Conservation (phyloP, 495 filamentous ascomycete species). For the Talaromyces wortmannii region DNA sequence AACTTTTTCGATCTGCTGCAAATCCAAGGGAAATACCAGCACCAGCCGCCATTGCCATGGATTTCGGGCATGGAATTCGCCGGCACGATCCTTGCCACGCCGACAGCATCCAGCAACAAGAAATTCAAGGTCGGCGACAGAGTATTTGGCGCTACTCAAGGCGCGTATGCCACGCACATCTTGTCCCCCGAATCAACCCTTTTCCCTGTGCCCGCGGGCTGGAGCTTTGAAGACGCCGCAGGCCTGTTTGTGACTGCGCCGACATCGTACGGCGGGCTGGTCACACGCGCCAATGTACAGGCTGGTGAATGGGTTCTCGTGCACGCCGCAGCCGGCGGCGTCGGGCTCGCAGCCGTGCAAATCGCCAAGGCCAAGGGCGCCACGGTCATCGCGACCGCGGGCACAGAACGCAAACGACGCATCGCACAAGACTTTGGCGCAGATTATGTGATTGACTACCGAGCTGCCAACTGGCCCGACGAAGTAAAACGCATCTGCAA, state of each 20-base stretch:
- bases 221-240: constrained; percentile 78
- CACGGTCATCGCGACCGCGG: constrained; percentile 83
- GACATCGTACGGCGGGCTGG: constrained; percentile 81
- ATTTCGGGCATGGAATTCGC: constrained; percentile 81
- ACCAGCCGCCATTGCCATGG: constrained; percentile 75
- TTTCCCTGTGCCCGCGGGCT: constrained; percentile 68
- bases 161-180: constrained; percentile 75
- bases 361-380: constrained; percentile 88
- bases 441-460: constrained; percentile 76
- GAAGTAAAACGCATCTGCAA: constrained; percentile 62
- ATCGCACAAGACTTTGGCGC: constrained; percentile 77
- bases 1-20: constrained; percentile 97
- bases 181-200: constrained; percentile 59
- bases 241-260: constrained; percentile 89
- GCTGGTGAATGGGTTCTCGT: constrained; percentile 81
- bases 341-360: constrained; percentile 87
- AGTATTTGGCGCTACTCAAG: constrained; percentile 84
- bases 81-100: constrained; percentile 63
- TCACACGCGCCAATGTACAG: constrained; percentile 68
- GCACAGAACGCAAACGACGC: constrained; percentile 67
- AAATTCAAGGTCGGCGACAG: constrained; percentile 67
- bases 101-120: constrained; percentile 33
- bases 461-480: constrained; percentile 64
- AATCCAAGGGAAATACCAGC: constrained; percentile 72
- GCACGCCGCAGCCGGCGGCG: constrained; percentile 88